Evolutionary conservation across 2,329 filamentous ascomycete species (phyloP), one percentile per base, ranked within the genome.

Genomic region (Ceratocystiopsis minuta): DNA sequence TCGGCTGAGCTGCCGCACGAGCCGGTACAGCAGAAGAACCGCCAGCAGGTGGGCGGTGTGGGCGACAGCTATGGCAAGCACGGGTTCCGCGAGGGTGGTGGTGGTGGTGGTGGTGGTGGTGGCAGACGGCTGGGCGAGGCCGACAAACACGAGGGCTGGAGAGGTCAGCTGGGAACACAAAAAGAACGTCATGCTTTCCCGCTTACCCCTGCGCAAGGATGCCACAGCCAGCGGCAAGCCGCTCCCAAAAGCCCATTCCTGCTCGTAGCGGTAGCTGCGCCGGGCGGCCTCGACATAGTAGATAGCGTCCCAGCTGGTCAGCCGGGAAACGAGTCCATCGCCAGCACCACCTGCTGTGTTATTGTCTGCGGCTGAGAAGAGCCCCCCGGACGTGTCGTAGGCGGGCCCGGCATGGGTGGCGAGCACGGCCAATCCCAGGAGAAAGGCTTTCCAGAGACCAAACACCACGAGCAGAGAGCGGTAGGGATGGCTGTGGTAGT

Each of bases 221-320:
- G 60, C 55, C 17, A 71, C 62, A 34, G 60, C 49, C 10, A 55
- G 49, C 2, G 71, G 67, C 37, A 75, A 48, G 45, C 59, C 61
- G 43, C 53, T 49, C 34, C 78, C 78, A 60, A 87, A 90, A 0
- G 83, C 84, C 82, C 82, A 90, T 58, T 88, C 80, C 60, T 90
- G 84, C 60, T 92, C 84, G 55, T 75, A 80, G 12, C 77, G 43
- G 50, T 84, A 77, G 32, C 79, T 80, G 12, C 70, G 64, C 36
- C 65, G 65, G 5, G 80, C 72, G 37, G 65, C 57, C 49, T 75
- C 68, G 45, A 78, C 62, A 53, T 78, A 88, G 57, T 88, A 90
- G 49, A 92, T 65, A 31, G 78, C 80, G 56, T 92, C 84, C 84
- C 84, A 92, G 56, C 81, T 69, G 7, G 76, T 75, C 44, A 90